Evolutionary conservation across 768 basidiomycete genomes (phyloP).

Genomic region (Lactarius indigo): DNA sequence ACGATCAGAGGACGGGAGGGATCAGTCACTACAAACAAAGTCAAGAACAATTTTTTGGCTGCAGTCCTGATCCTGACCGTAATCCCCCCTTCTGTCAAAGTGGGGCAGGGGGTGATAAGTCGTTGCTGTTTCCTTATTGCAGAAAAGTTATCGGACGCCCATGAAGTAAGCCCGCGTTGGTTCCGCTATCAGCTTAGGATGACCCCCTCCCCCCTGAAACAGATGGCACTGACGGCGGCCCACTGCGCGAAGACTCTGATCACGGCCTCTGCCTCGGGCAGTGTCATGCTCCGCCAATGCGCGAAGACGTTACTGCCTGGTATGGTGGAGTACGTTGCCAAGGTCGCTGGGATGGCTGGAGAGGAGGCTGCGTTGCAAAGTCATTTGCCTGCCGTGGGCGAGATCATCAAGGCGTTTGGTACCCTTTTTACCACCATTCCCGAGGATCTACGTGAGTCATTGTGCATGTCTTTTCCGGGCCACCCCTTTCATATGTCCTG

Average conservation of each 20-base stretch:
- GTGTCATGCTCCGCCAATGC: conserved; percentile 65
- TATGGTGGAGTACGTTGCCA: conserved; percentile 76
- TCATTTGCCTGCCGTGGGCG: conserved; percentile 62
- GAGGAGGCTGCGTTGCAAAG: conserved; percentile 53
- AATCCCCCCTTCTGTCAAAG: conserved; percentile 58
- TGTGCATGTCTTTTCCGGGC: background rate
- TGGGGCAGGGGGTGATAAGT: conserved; percentile 75
- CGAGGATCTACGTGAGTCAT: conserved; percentile 25
- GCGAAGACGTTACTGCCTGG: conserved; percentile 71
- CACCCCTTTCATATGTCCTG: background rate
- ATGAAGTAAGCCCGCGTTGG: conserved; percentile 50
- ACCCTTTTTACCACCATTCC: conserved; percentile 19
- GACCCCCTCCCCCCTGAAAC: conserved; percentile 1
- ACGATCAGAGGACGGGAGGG: conserved; percentile 72
- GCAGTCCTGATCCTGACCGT: conserved; percentile 82
- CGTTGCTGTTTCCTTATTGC: conserved; percentile 81
- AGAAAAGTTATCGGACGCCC: conserved; percentile 66
- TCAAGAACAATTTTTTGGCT: conserved; percentile 87
- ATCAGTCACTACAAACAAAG: conserved; percentile 69
- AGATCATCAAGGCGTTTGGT: conserved; percentile 78
- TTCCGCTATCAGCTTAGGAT: background rate
- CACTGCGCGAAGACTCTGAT: conserved; percentile 89
- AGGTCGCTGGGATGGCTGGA: conserved; percentile 56
- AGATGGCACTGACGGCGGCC: conserved; percentile 81
- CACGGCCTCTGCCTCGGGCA: conserved; percentile 63